Conservation (phyloP, 1,284 basidiomycete genomes). For the Ceratobasidium sp. region DNA sequence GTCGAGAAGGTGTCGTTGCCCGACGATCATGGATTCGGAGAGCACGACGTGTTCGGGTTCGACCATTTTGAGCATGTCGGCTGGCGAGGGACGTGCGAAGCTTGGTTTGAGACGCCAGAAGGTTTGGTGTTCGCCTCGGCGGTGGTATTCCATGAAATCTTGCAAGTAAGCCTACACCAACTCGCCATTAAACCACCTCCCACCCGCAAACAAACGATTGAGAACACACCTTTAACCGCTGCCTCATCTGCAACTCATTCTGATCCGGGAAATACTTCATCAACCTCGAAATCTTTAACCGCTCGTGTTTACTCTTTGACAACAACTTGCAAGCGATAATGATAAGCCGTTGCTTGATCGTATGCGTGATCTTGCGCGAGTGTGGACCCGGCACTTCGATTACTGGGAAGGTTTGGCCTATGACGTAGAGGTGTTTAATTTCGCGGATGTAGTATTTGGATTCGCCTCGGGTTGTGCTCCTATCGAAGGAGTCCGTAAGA, state of each 20-base stretch:
- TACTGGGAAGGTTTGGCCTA: conserved; percentile 95
- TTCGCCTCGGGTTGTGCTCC: conserved; percentile 90
- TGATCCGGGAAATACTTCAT: conserved; percentile 99
- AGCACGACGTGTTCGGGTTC: conserved; percentile 94
- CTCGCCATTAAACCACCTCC: not conserved
- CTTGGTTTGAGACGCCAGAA: conserved; percentile 92
- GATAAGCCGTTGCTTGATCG: conserved; percentile 92
- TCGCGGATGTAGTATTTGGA: conserved; percentile 93
- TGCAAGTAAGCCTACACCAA: conserved; percentile 57
- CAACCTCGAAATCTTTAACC: conserved; percentile 91
- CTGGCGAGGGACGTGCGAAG: conserved; percentile 80
- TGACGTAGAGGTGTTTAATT: conserved; percentile 88
- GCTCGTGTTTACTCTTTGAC: conserved; percentile 86
- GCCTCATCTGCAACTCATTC: conserved; percentile 98
- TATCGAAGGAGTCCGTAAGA: conserved; percentile 54
- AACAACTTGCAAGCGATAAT: conserved; percentile 96
- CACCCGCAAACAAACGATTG: conserved; percentile 4
- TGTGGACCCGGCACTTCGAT: conserved; percentile 97
- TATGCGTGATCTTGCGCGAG: conserved; percentile 96
- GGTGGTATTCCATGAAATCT: conserved; percentile 98
- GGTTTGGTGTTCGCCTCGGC: conserved; percentile 93
- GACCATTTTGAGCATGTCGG: conserved; percentile 93
- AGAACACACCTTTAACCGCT: conserved; percentile 83
- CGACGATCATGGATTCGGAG: conserved; percentile 98
- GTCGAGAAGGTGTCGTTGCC: conserved; percentile 94